These are phyloP conservation scores for Excoecaria cochinchinensis DNA, from an alignment of 345 rosid species.

Conservation along the genomic window DNA sequence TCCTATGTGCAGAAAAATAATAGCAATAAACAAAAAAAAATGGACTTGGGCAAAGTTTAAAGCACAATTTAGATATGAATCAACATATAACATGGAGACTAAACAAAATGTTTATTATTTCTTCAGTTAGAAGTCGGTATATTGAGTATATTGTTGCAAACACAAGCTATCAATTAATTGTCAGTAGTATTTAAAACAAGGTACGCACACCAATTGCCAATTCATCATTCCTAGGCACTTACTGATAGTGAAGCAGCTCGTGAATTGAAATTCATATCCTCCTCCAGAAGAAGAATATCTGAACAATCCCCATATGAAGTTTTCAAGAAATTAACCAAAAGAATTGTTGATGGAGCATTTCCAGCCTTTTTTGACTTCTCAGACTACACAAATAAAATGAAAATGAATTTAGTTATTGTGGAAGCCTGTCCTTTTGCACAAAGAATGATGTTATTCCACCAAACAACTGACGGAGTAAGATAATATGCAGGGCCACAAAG, in stretches of 20 bases:
- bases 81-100: no score
- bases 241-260: conserved; percentile 80
- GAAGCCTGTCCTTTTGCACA: background rate
- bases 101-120: background rate
- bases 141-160: no score
- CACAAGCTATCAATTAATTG: no score
- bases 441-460: background rate
- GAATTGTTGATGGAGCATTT: conserved; percentile 58
- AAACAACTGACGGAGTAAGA: background rate
- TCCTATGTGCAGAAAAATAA: conserved; percentile 43
- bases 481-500: background rate
- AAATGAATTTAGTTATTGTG: background rate
- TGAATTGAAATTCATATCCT: conserved; percentile 81
- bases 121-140: background rate
- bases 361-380: conserved; percentile 91
- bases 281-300: conserved; percentile 67
- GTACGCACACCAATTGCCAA: background rate
- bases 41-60: background rate
- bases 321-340: conserved; percentile 59
- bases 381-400: conserved; percentile 46
- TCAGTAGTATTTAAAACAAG: background rate
- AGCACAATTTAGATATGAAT: no score
- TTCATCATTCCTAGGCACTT: conserved; percentile 17
- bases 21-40: background rate
- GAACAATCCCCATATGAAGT: conserved; percentile 49